Base-by-base conservation (phyloP, 2,329 filamentous ascomycete genomes). In the Xenosphaeropsis pyriputrescens region DNA sequence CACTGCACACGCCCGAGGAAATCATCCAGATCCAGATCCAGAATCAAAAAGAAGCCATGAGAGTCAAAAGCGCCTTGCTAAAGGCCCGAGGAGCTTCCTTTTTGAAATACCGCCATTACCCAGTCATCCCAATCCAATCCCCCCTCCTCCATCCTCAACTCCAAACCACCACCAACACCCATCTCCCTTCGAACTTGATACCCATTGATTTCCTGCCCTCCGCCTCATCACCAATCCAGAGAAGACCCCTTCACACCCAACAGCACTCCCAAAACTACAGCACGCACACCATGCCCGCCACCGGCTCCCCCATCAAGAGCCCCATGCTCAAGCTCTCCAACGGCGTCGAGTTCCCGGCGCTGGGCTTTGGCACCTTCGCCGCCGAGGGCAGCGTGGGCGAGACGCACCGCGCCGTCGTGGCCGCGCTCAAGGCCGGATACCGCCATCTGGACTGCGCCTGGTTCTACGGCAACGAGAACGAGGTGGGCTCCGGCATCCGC, bases 391-490 rank as follows among this genome's bases (percentile, higher is more conserved):
- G 38, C 30, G 59, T 53, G 40, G 55, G 62, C 34, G 62, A 70
- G 42, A 67, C 68, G 17, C 62, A 68, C 44, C 51, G 57, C 33
- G 57, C 57, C 5, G 60, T 68, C 12, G 68, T 78, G 43, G 64
- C 59, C 40, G 80, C 82, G 15, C 75, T 85, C 47, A 67, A 70
- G 38, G 58, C 73, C 6, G 81, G 79, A 18, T 86, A 79, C 55
- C 61, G 61, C 47, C 67, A 75, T 45, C 69, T 88, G 49, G 81
- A 86, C 60, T 72, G 75, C 47, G 78, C 81, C 2, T 84, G 79
- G 65, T 81, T 77, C 62, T 85, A 85, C 61, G 75, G 68, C 48
- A 86, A 93, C 57, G 85, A 93, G 60, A 70, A 78, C 32, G 83
- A 89, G 57, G 85, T 93, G 12, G 85, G 85, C 44, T 64, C 78